Percentiles rank a stretch among this genome's conserved stretches.
Evolutionary conservation across 495 filamentous ascomycete species (phyloP).

Genomic region (Xylaria curta): DNA sequence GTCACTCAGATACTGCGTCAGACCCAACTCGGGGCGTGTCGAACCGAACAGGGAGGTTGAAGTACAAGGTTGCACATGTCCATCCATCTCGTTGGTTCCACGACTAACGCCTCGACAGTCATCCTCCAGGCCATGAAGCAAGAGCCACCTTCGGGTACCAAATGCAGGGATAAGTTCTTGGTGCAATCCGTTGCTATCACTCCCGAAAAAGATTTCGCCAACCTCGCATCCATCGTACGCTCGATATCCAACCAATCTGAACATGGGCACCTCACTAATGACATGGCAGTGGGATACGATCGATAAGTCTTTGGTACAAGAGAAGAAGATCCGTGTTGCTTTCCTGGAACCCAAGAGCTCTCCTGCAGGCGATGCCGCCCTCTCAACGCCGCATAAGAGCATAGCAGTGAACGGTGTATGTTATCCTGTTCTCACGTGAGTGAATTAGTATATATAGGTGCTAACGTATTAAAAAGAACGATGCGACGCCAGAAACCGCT

Average conservation of each 20-base stretch:
- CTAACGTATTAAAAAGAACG: slow-evolving; percentile 12
- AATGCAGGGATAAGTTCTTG: slow-evolving; percentile 97
- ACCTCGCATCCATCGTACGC: slow-evolving; percentile 79
- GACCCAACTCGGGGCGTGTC: slow-evolving; percentile 95
- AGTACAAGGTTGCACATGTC: slow-evolving; percentile 76
- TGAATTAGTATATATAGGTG: neutral
- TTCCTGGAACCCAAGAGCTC: slow-evolving; percentile 71
- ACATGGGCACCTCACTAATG: slow-evolving; percentile 25
- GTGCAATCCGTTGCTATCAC: slow-evolving; percentile 92
- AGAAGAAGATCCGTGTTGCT: slow-evolving; percentile 94
- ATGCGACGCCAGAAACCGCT: slow-evolving; percentile 33
- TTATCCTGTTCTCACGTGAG: neutral
- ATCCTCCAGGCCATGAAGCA: slow-evolving; percentile 97
- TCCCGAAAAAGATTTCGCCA: slow-evolving; percentile 80
- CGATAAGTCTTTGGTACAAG: slow-evolving; percentile 76
- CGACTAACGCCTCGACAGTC: slow-evolving; percentile 59
- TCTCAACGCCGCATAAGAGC: slow-evolving; percentile 36
- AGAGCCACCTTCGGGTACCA: slow-evolving; percentile 82
- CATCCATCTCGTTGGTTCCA: slow-evolving; percentile 20
- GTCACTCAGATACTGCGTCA: slow-evolving; percentile 84
- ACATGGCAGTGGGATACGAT: slow-evolving; percentile 71
- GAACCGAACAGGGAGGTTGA: slow-evolving; percentile 86
- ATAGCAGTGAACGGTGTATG: slow-evolving; percentile 35
- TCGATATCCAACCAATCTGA: slow-evolving; percentile 14
- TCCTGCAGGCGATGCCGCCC: slow-evolving; percentile 28